Base-by-base conservation (phyloP, 2,329 filamentous ascomycete genomes). In the Hortaea werneckii region DNA sequence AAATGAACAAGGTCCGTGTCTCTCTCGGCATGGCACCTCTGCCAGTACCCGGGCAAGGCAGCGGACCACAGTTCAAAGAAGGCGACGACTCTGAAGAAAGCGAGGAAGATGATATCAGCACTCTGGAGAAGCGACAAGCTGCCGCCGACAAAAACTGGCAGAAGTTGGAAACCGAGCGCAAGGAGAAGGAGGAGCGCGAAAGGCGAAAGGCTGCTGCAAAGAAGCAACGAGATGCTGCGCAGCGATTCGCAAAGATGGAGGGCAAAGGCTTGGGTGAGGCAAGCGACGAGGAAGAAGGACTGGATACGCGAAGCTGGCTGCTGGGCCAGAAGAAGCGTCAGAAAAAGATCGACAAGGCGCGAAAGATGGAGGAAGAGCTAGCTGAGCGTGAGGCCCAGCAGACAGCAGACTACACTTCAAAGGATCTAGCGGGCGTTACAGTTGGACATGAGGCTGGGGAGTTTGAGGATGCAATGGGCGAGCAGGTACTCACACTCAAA, bases 401-500 rank as follows among this genome's bases (percentile, higher is more conserved):
- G 32, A 78, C 77, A 4, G 81, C 80, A 1, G 81, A 90, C 58
- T 94, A 95, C 64, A 89, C 86, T 0, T 79, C 87, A 4, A 83
- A 84, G 50, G 89, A 96, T 61, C 73, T 96, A 41, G 84, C 87
- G 0, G 92, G 90, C 34, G 82, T 98, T 57, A 92, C 87, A 63
- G 90, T 98, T 43, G 89, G 82, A 4, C 92, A 98, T 63, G 87
- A 95, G 62, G 67, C 89, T 48, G 79, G 78, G 4, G 78, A 85
- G 20, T 90, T 98, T 51, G 80, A 86, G 26, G 87, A 87, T 43
- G 51, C 58, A 34, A 83, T 79, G 12, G 73, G 86, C 48, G 89
- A 95, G 48, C 88, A 96, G 61, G 80, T 98, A 29, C 72, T 98
- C 44, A 95, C 90, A 0, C 76, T 98, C n/a, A 95, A 95, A 61